phyloP scores from a whole-genome alignment of 331 rosid genomes.

The Rosa hybrid region DNA sequence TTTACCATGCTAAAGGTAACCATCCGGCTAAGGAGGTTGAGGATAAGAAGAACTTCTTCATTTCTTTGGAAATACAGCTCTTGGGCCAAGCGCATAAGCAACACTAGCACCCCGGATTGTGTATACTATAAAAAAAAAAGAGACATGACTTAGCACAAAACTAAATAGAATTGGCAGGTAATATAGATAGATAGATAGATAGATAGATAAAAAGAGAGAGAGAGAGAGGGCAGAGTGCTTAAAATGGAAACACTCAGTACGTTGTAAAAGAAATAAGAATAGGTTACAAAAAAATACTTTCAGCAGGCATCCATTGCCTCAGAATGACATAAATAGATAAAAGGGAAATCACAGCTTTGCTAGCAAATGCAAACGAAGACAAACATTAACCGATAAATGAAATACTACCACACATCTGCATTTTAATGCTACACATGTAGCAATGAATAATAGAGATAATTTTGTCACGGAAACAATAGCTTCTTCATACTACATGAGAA shows the following conservation, averaged over 20 bases:
- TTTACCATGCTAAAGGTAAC: conserved; percentile 77
- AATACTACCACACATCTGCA: not conserved
- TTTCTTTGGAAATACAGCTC: conserved; percentile 50
- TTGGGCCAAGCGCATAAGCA: conserved; percentile 83
- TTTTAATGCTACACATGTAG: not conserved
- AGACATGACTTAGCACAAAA: conserved; percentile 23
- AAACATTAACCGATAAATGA: not conserved
- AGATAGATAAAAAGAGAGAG: too few species aligned
- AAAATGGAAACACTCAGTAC: not conserved
- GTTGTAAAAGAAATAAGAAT: not conserved
- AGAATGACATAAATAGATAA: not conserved
- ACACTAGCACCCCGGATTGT: conserved; percentile 69
- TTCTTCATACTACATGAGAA: not conserved
- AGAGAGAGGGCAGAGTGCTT: not conserved
- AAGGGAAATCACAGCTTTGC: not conserved
- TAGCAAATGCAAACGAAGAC: not conserved
- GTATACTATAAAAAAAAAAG: conserved; percentile 48
- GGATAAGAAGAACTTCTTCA: conserved; percentile 63
- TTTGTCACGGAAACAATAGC: not conserved
- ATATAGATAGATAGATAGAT: not conserved
- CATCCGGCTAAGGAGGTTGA: conserved; percentile 84
- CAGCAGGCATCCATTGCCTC: not conserved
- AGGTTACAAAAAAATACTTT: not conserved
- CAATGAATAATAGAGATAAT: not conserved
- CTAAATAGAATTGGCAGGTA: not conserved